Base-by-base conservation (phyloP, 441 rosid species). In the Erodium moschatum region DNA sequence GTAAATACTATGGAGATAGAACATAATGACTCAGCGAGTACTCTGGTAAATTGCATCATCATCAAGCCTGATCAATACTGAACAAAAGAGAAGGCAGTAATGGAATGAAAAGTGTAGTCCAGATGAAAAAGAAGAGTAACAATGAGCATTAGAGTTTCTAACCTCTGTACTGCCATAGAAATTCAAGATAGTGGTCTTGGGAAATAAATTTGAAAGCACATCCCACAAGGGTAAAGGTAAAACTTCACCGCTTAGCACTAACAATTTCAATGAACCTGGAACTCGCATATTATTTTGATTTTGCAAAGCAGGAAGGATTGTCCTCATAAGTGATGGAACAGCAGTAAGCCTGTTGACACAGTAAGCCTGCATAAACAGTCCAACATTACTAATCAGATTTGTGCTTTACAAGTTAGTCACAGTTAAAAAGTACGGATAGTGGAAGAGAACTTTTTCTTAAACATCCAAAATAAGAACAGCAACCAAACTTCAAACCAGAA, bases 121-220 rank as follows among this genome's bases (percentile, higher is more conserved):
- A 38, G 15, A 48, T 5, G 27, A 70, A 64, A 18, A 65, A 69
- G 15, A 71, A 70, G n/a, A 65, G 13, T 13, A 60, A 52, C 65
- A 50, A 67, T 61, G 3, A 42, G 56, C 63, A 56, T 65, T 70
- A 68, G 67, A 68, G 72, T 71, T 50, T 27, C 86, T 84, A 35
- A 89, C 98, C 97, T 93, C 97, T 35, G 98, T 93, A 74, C 88
- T 91, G 76, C 98, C 98, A 77, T 89, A 93, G 67, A 93, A 78
- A 76, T 93, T 93, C 76, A 93, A 79, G 70, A 91, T 81, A 79
- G 86, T 74, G 69, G 89, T 87, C 60, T 80, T 73, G n/a, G 97
- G 91, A 67, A 91, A 83, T 74, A 87, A 79, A 58, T 63, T 79
- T 9, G 87, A 79, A 69, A 93, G 88, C 72, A 72, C 78, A 75